Conservation (phyloP, 2,329 filamentous ascomycete species). For the Nothophoma quercina region DNA sequence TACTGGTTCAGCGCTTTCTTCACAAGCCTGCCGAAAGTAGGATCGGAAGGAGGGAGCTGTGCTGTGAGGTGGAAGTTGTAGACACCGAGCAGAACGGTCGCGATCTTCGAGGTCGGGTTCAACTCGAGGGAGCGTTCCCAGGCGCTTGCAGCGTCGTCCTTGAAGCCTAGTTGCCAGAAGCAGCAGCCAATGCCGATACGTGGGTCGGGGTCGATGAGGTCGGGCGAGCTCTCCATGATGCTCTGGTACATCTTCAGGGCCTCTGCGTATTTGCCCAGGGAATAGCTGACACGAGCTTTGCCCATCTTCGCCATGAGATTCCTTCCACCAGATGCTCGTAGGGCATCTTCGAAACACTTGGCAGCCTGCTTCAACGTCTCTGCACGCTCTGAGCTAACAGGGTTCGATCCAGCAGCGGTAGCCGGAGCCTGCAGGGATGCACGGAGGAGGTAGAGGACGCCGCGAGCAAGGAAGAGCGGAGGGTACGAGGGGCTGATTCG, state of each 20-base stretch:
- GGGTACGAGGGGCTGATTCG: slow-evolving; percentile 92
- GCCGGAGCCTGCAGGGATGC: slow-evolving; percentile 83
- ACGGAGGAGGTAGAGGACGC: slow-evolving; percentile 85
- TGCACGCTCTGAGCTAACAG: slow-evolving; percentile 73
- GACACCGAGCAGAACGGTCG: slow-evolving; percentile 86
- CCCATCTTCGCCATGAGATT: slow-evolving; percentile 95
- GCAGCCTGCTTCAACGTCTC: slow-evolving; percentile 85
- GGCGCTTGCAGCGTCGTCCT: slow-evolving; percentile 86
- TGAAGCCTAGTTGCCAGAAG: slow-evolving; percentile 95
- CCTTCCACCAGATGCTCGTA: slow-evolving; percentile 80
- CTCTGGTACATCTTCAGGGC: slow-evolving; percentile 87
- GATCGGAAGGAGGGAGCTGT: slow-evolving; percentile 81
- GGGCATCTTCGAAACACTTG: slow-evolving; percentile 94
- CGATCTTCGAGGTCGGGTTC: slow-evolving; percentile 83
- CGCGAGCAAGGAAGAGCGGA: slow-evolving; percentile 88
- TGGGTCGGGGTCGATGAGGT: slow-evolving; percentile 90
- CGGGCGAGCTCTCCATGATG: slow-evolving; percentile 83
- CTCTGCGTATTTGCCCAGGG: slow-evolving; percentile 84
- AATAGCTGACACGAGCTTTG: slow-evolving; percentile 85
- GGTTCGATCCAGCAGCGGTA: slow-evolving; percentile 68
- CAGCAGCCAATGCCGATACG: slow-evolving; percentile 96
- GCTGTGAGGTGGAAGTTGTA: slow-evolving; percentile 90
- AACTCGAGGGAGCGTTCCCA: slow-evolving; percentile 90
- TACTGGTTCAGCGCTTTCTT: slow-evolving; percentile 95
- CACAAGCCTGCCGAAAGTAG: slow-evolving; percentile 84